Conservation (phyloP, 78 protist species). For the Dictyostelium firmibasis region DNA sequence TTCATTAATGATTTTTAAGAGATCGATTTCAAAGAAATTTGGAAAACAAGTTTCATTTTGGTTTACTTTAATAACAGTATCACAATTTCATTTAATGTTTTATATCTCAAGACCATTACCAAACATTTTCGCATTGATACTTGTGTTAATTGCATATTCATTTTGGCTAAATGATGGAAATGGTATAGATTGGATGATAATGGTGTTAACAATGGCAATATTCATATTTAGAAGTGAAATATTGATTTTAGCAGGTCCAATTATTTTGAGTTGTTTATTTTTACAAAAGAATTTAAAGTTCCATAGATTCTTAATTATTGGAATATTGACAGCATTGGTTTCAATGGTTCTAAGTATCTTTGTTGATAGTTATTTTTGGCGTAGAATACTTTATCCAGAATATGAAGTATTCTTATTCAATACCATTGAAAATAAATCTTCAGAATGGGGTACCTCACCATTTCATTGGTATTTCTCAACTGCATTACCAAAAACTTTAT, state of each 20-base stretch:
- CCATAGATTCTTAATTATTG: background rate
- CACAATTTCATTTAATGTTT: conserved; percentile 90
- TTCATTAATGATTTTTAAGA: background rate
- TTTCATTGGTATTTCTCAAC: conserved; percentile 89
- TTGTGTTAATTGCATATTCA: conserved; percentile 62
- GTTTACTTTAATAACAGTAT: conserved; percentile 30
- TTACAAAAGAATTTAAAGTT: background rate
- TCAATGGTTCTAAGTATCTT: background rate
- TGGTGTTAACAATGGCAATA: conserved; percentile 45
- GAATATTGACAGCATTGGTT: conserved; percentile 4
- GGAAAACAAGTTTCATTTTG: conserved; percentile 12
- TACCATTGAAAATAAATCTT: conserved; percentile 80
- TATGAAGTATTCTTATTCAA: conserved; percentile 92
- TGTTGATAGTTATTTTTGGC: conserved; percentile 91
- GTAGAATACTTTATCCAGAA: conserved; percentile 91
- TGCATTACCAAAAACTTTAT: conserved; percentile 89
- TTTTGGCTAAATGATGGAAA: conserved; percentile 34
- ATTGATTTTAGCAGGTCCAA: conserved; percentile 58
- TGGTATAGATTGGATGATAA: background rate
- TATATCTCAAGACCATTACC: conserved; percentile 93
- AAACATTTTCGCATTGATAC: conserved; percentile 90
- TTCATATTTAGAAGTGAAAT: conserved; percentile 85
- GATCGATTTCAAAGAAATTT: conserved; percentile 21
- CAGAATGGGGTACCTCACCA: conserved; percentile 91
- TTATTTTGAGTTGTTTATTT: conserved; percentile 55